Conservation (phyloP, 78 protist genomes). For the slime mould (Dictyostelium discoideum) region dicty_2.7 NC_007088.5:6217001-6217500, state of each 20-base stretch:
- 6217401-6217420: too few species aligned
- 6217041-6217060: not conserved
- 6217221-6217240: not conserved
- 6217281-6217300: not conserved
- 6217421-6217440: too few species aligned
- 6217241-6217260: not conserved
- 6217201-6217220: not conserved
- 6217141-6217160: constrained; percentile 37
- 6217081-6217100: not conserved
- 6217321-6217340: not conserved
- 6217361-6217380: not conserved
- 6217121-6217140: constrained; percentile 2
- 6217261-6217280: not conserved
- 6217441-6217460: too few species aligned
- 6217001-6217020: not conserved
- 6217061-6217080: not conserved
- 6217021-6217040: not conserved
- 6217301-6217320: not conserved
- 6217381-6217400: not conserved
- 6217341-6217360: not conserved
- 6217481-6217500: too few species aligned
- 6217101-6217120: constrained; percentile 32
- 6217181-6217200: not conserved
- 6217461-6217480: too few species aligned
- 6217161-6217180: constrained; percentile 13